A percentile compares a stretch with the other conserved stretches of the same genome.
Evolutionary conservation across 257 asterid species (phyloP).

Genomic region (Nicotiana sylvestris): DNA sequence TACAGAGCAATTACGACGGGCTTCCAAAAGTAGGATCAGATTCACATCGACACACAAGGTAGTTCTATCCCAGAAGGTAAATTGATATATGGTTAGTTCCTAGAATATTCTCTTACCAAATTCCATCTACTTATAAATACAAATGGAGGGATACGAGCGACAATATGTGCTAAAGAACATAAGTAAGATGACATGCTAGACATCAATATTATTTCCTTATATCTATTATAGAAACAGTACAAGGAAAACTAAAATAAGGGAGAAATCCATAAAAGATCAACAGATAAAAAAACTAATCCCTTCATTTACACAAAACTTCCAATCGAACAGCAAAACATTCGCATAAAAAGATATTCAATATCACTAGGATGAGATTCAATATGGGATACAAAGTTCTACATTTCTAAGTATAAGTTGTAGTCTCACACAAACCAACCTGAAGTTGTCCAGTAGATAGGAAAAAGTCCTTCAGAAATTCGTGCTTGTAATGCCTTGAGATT

Average conservation of each 20-base stretch:
- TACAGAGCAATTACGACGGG: background rate
- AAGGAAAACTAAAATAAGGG: background rate
- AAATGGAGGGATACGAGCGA: background rate
- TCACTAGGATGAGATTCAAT: background rate
- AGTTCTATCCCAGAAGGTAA: background rate
- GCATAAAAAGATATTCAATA: background rate
- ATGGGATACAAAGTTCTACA: background rate
- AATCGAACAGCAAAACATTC: background rate
- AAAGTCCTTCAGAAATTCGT: conserved; percentile 87
- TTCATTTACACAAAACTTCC: background rate
- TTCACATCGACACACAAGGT: background rate
- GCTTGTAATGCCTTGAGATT: conserved; percentile 63
- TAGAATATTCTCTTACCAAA: background rate
- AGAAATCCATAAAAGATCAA: background rate
- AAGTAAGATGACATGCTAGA: background rate
- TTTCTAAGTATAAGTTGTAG: conserved; percentile 12
- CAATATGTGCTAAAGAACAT: background rate
- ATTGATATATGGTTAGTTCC: background rate
- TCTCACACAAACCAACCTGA: conserved; percentile 50
- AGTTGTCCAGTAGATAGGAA: conserved; percentile 84
- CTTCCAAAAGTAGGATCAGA: background rate
- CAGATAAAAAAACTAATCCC: background rate
- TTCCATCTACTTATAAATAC: background rate
- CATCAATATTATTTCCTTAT: background rate
- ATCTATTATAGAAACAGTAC: background rate